These are phyloP conservation scores for Trichomonas vaginalis DNA, from an alignment of 208 protist species.

Conservation along the genomic window DNA sequence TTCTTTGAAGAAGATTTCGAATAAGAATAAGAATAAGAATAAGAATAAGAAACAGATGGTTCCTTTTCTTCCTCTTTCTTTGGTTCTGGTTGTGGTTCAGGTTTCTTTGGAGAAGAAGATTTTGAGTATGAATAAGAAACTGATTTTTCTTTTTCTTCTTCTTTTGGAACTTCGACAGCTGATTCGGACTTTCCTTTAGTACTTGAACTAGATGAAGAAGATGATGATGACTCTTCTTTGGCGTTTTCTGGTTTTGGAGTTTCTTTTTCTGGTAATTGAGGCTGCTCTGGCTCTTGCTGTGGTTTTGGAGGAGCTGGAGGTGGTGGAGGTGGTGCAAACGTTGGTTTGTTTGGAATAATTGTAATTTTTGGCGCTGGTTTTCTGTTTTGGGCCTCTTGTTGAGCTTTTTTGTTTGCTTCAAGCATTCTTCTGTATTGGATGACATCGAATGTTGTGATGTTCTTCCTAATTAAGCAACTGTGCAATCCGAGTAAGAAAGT, in stretches of 20 bases:
- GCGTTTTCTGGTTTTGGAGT: not conserved
- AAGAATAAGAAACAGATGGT: no score
- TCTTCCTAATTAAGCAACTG: not conserved
- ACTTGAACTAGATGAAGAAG: not conserved
- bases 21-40: no score
- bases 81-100: not conserved
- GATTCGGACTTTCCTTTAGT: no score
- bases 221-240: not conserved
- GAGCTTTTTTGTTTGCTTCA: not conserved
- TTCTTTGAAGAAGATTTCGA: no score
- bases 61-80: not conserved
- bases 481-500: not conserved
- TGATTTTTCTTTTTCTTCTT: not conserved
- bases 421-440: not conserved
- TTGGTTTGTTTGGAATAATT: not conserved
- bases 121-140: not conserved
- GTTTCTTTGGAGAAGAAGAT: not conserved
- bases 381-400: not conserved
- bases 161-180: no score
- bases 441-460: not conserved
- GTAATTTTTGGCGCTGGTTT: not conserved
- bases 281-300: not conserved
- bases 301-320: no score
- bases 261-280: not conserved
- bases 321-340: no score